These are phyloP conservation scores for Chlorella variabilis DNA, from an alignment of 163 green algal genomes.

Conservation along the genomic window DNA sequence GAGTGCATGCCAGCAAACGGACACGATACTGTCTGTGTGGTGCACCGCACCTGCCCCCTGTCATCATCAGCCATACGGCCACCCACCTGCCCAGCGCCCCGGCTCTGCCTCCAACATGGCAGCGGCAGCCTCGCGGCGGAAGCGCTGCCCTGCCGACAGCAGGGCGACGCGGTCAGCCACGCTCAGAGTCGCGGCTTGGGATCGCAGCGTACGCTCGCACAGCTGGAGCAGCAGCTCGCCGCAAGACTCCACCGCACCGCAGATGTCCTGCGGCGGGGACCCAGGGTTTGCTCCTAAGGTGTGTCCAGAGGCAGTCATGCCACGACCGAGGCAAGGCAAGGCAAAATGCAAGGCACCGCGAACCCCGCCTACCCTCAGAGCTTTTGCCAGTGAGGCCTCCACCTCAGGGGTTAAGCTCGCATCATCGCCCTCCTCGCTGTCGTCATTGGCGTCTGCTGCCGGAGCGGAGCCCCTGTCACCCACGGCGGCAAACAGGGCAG, in stretches of 20 bases:
- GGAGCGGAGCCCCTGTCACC: background rate
- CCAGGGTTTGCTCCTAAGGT: no score
- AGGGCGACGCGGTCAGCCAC: background rate
- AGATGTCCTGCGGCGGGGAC: slow-evolving; percentile 1
- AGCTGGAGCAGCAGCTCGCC: slow-evolving; percentile 17
- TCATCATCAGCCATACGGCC: no score
- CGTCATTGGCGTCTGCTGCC: background rate
- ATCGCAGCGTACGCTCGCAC: slow-evolving; percentile 21
- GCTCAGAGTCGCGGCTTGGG: slow-evolving; percentile 1
- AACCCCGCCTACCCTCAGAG: background rate
- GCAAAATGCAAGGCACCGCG: no score
- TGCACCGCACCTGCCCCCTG: no score
- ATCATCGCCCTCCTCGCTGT: background rate
- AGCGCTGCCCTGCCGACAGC: background rate
- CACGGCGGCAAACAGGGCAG: background rate
- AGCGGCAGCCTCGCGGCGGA: background rate
- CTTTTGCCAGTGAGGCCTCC: background rate
- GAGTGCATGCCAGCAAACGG: background rate
- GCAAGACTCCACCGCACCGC: slow-evolving; percentile 1
- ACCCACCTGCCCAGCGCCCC: slow-evolving; percentile 18
- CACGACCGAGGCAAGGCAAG: no score
- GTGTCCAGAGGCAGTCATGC: no score
- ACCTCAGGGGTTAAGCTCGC: background rate
- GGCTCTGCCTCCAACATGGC: background rate
- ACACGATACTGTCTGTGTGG: no score